Percentiles rank a stretch among this genome's conserved stretches.
Conservation (phyloP, 2,329 filamentous ascomycete genomes). For the Waltergamsia citrina region DNA sequence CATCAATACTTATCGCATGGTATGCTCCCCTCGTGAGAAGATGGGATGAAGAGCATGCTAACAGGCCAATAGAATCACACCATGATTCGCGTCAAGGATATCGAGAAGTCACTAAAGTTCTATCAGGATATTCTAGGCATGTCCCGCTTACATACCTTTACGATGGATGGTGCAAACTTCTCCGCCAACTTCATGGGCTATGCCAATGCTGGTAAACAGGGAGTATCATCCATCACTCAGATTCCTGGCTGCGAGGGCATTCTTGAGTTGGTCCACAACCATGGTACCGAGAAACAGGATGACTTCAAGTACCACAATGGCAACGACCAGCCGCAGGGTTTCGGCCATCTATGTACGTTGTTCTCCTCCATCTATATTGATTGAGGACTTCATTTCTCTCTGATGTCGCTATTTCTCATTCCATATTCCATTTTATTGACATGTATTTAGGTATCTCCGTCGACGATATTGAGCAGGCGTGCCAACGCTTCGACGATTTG, state of each 20-base stretch:
- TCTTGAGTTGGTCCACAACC: constrained; percentile 82
- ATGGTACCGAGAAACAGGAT: constrained; percentile 76
- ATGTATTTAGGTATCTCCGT: constrained; percentile 58
- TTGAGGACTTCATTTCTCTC: too few species aligned
- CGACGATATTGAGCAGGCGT: constrained; percentile 82
- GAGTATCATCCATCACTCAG: constrained; percentile 39
- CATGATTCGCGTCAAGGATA: constrained; percentile 89
- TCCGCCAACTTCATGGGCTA: constrained; percentile 93
- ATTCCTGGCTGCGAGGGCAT: constrained; percentile 69
- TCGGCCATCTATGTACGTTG: constrained; percentile 80
- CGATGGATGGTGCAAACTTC: constrained; percentile 64
- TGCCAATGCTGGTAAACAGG: constrained; percentile 55
- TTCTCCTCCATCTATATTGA: not conserved
- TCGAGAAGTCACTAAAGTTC: constrained; percentile 64
- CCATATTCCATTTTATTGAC: constrained; percentile 12
- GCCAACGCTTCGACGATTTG: constrained; percentile 72
- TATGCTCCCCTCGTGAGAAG: constrained; percentile 14
- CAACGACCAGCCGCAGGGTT: constrained; percentile 85
- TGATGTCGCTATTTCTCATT: not conserved
- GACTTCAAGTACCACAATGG: constrained; percentile 85
- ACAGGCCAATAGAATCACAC: constrained; percentile 58
- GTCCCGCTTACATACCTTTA: constrained; percentile 64
- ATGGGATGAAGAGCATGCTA: not conserved
- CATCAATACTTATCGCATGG: constrained; percentile 63
- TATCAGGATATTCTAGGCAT: constrained; percentile 87